Evolutionary conservation across 139 green algal species (phyloP).

Genomic region (Auxenochlorella pyrenoidosa): DNA sequence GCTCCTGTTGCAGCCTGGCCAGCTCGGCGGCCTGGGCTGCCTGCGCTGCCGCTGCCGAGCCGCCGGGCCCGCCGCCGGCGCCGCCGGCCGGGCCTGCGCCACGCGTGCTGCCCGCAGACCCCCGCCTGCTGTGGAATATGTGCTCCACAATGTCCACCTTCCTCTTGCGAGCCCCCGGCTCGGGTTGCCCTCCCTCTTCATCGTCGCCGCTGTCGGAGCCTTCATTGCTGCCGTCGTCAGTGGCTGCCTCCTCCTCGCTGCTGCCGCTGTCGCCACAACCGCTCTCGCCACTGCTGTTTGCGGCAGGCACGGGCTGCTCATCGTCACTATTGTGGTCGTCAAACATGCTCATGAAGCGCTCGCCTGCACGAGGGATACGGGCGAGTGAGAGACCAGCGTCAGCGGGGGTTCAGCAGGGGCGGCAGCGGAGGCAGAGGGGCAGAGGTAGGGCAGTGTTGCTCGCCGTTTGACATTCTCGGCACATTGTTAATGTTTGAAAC

Average conservation of each 20-base stretch:
- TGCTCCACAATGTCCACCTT: conserved; percentile 14
- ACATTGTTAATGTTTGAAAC: no score
- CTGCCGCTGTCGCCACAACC: neutral
- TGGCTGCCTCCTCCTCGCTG: neutral
- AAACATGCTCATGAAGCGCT: conserved; percentile 67
- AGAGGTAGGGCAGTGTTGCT: no score
- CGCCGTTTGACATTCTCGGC: no score
- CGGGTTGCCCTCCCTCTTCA: neutral
- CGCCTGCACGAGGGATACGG: conserved; percentile 43
- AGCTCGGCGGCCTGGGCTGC: neutral
- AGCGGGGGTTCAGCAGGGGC: no score
- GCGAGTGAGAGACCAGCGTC: neutral
- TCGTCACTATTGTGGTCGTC: conserved; percentile 46
- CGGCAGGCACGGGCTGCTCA: neutral
- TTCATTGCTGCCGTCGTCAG: neutral
- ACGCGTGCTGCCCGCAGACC: neutral
- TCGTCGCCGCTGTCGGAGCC: neutral
- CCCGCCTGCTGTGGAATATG: conserved; percentile 30
- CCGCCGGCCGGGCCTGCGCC: neutral
- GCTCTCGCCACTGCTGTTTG: neutral
- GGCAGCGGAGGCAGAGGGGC: neutral
- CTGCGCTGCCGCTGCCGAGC: neutral
- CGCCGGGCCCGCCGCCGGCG: neutral
- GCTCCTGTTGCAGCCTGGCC: conserved; percentile 31
- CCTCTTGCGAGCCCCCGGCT: neutral